These are phyloP conservation scores for Ceriops zippeliana DNA, from an alignment of 345 rosid genomes.

Conservation along the genomic window DNA sequence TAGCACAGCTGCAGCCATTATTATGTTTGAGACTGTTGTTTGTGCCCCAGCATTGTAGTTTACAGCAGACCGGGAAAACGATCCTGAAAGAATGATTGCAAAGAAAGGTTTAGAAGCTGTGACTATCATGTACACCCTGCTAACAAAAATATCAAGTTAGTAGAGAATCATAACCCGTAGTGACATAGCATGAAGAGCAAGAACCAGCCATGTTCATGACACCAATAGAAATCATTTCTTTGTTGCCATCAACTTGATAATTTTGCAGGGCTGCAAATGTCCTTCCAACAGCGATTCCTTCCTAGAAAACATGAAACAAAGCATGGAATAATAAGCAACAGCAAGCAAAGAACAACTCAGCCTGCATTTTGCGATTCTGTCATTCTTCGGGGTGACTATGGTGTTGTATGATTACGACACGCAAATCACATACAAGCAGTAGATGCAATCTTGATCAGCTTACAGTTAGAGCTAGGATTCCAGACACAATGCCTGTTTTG, in stretches of 20 bases:
- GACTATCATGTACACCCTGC: neutral
- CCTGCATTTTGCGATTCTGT: no score
- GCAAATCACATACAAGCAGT: neutral
- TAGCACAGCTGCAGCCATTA: constrained; percentile 81
- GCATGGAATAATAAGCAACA: neutral
- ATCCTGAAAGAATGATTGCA: constrained; percentile 45
- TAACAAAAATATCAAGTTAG: neutral
- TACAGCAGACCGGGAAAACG: constrained; percentile 92
- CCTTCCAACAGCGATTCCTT: constrained; percentile 99
- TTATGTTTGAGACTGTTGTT: constrained; percentile 77
- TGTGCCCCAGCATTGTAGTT: constrained; percentile 91
- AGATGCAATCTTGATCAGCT: constrained; percentile 24
- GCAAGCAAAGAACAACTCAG: neutral
- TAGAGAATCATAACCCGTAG: constrained; percentile 52
- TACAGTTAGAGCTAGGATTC: constrained; percentile 86
- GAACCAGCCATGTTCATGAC: constrained; percentile 95
- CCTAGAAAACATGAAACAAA: constrained; percentile 37
- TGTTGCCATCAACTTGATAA: constrained; percentile 94
- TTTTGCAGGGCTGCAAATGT: constrained; percentile 82
- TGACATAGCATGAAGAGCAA: constrained; percentile 86
- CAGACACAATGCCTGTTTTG: constrained; percentile 86
- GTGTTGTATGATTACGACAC: neutral
- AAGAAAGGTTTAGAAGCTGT: constrained; percentile 7
- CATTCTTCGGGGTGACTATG: neutral
- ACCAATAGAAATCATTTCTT: constrained; percentile 99